Conservation (phyloP, 805 yeast species). For the Suhomyces pyralidae region DNA sequence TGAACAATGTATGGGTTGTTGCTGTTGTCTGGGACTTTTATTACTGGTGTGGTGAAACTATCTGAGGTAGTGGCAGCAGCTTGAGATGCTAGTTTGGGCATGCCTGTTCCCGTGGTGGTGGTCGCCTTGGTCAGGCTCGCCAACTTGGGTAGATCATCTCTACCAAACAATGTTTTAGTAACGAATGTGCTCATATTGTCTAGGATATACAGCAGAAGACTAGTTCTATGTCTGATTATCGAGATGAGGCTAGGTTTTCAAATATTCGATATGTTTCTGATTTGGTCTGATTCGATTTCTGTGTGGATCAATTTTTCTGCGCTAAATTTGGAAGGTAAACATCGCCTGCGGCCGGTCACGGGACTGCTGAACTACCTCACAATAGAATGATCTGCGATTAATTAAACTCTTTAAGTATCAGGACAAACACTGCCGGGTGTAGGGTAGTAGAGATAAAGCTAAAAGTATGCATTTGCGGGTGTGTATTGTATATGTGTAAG, state of each 20-base stretch:
- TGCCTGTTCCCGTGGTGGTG: slow-evolving; percentile 3
- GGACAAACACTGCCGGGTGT: background rate
- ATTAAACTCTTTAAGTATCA: background rate
- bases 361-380: background rate
- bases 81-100: slow-evolving; percentile 14
- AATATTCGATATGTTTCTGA: background rate
- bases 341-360: slow-evolving; percentile 1
- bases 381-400: background rate
- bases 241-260: background rate
- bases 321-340: slow-evolving; percentile 5
- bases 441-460: no score
- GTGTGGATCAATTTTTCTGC: slow-evolving; percentile 2
- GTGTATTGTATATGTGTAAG: no score
- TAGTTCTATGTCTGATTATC: background rate
- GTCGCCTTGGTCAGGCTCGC: background rate
- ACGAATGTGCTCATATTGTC: background rate
- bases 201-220: no score
- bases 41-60: slow-evolving; percentile 44
- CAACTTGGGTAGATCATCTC: background rate
- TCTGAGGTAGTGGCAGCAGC: slow-evolving; percentile 8
- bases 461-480: no score
- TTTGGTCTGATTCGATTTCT: background rate
- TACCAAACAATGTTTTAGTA: background rate
- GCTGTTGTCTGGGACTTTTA: slow-evolving; percentile 55
- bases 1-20: slow-evolving; percentile 64